Percentiles rank a stretch among this genome's conserved stretches.
These are phyloP conservation scores for Lolium multiflorum DNA, from an alignment of 176 grass and related monocot species.

Conservation along the genomic window DNA sequence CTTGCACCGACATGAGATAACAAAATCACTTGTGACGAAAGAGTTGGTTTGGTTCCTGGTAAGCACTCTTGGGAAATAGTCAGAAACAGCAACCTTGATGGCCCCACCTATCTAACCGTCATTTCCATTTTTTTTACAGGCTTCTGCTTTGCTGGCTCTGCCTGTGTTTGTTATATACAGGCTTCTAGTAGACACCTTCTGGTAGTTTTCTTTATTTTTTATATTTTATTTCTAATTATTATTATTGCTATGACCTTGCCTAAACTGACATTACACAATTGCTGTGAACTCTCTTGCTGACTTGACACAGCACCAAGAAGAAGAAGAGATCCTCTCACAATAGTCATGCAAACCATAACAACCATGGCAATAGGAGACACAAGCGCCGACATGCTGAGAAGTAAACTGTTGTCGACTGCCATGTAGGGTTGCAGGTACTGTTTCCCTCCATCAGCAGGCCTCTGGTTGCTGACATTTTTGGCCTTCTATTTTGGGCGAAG, in stretches of 20 bases:
- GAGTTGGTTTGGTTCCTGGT: constrained; percentile 99
- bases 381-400: constrained; percentile 81
- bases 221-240: neutral
- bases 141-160: constrained; percentile 83
- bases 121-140: constrained; percentile 54
- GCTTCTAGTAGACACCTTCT: constrained; percentile 69
- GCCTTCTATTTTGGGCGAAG: no score
- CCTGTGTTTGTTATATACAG: constrained; percentile 74
- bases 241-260: neutral
- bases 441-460: neutral
- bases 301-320: constrained; percentile 63
- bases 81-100: constrained; percentile 9
- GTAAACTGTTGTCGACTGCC: constrained; percentile 31
- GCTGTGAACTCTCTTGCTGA: constrained; percentile 16
- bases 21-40: constrained; percentile 81
- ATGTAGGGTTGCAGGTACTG: constrained; percentile 37
- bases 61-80: constrained; percentile 38
- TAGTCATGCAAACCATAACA: constrained; percentile 51
- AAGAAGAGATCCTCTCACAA: constrained; percentile 50
- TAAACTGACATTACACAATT: constrained; percentile 7
- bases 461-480: no score
- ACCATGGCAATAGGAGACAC: constrained; percentile 66
- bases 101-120: constrained; percentile 19
- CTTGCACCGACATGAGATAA: constrained; percentile 77
- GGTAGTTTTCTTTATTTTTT: constrained; percentile 54